A percentile compares a stretch with the other conserved stretches of the same genome.
phyloP scores from a whole-genome alignment of 2,329 filamentous ascomycete species.

The Pezicula carpinea region DNA sequence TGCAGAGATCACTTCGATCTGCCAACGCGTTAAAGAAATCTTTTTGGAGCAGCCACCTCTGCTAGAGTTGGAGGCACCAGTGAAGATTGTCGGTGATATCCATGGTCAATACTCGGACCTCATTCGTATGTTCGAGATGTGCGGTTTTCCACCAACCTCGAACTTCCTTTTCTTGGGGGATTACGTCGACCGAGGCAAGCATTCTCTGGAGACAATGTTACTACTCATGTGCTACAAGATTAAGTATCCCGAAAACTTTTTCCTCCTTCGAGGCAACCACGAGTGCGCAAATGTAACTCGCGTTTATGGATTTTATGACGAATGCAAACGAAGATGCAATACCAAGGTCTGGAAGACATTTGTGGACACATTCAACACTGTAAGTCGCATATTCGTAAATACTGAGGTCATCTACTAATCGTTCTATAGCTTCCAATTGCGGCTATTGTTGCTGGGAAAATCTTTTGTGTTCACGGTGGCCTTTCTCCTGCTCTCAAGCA shows the following conservation, averaged over 20 bases:
- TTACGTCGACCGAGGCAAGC: constrained; percentile 95
- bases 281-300: constrained; percentile 95
- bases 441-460: constrained; percentile 94
- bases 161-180: constrained; percentile 95
- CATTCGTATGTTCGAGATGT: constrained; percentile 98
- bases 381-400: constrained; percentile 13
- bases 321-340: constrained; percentile 94
- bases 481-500: constrained; percentile 87
- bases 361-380: constrained; percentile 89
- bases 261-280: constrained; percentile 89
- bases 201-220: constrained; percentile 90
- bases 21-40: constrained; percentile 80
- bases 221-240: constrained; percentile 94
- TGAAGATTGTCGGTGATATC: constrained; percentile 97
- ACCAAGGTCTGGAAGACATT: constrained; percentile 99
- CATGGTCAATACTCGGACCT: constrained; percentile 96
- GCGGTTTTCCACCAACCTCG: constrained; percentile 84
- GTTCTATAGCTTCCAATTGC: constrained; percentile 70
- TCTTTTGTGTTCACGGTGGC: constrained; percentile 95
- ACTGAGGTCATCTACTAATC: constrained; percentile 10
- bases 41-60: constrained; percentile 89
- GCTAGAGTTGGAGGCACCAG: constrained; percentile 85
- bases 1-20: constrained; percentile 93
- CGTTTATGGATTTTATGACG: constrained; percentile 96
- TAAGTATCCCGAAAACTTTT: constrained; percentile 97